Percentiles rank a stretch among this genome's conserved stretches.
These are phyloP conservation scores for Parietichytrium sp. DNA, from an alignment of 108 stramenopile species.

Conservation along the genomic window DNA sequence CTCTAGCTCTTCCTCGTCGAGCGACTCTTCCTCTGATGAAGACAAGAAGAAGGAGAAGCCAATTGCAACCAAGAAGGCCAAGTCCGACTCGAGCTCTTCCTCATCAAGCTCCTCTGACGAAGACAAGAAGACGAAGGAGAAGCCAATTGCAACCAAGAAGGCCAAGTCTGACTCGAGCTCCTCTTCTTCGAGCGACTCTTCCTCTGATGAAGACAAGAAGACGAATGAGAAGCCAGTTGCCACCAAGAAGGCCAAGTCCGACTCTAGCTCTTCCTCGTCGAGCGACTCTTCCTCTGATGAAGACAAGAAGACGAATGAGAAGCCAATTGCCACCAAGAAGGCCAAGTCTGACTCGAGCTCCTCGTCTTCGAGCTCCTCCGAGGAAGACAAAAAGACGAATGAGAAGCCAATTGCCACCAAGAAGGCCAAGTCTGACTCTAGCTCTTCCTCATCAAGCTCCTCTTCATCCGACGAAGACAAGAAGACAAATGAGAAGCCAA, in stretches of 20 bases:
- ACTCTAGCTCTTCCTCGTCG: neutral
- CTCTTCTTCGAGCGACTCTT: conserved; percentile 26
- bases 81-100: neutral
- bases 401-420: no score
- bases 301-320: conserved; percentile 6
- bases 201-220: conserved; percentile 50
- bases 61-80: conserved; percentile 15
- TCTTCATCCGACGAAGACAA: neutral
- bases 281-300: neutral
- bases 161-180: conserved; percentile 59
- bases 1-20: conserved; percentile 51
- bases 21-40: conserved; percentile 53
- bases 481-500: neutral
- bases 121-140: conserved; percentile 41
- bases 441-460: no score
- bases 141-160: conserved; percentile 62
- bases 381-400: neutral
- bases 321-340: conserved; percentile 12
- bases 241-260: conserved; percentile 54
- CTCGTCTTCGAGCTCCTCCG: neutral
- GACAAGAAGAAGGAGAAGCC: conserved; percentile 61
- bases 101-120: neutral
- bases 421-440: no score
- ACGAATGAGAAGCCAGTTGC: conserved; percentile 43
- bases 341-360: neutral